Conservation (phyloP, 768 basidiomycete genomes). For the Boletus insuetus region DNA sequence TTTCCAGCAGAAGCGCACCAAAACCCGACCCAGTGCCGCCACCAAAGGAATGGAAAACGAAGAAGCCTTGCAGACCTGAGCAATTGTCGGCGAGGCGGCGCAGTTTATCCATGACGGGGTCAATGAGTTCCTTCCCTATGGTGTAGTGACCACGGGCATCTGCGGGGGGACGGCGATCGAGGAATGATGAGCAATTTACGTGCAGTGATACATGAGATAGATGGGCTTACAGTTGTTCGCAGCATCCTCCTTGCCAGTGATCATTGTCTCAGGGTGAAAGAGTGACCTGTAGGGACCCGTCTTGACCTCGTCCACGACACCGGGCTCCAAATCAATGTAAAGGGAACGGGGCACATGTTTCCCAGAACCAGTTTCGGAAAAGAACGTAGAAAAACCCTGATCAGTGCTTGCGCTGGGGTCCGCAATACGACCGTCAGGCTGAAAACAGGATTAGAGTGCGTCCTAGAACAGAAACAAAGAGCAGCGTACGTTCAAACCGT, state of each 20-base stretch:
- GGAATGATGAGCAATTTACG: conserved; percentile 9
- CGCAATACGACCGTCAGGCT: conserved; percentile 90
- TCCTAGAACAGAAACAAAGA: neutral
- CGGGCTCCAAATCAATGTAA: conserved; percentile 94
- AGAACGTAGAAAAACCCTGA: conserved; percentile 96
- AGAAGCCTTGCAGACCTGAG: conserved; percentile 98
- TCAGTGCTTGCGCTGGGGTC: conserved; percentile 56
- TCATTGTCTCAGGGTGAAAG: conserved; percentile 97
- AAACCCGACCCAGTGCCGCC: conserved; percentile 99
- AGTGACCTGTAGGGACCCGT: conserved; percentile 88
- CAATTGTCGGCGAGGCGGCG: conserved; percentile 98
- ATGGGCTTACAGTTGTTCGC: conserved; percentile 91
- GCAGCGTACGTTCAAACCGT: conserved; percentile 83
- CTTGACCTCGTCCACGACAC: conserved; percentile 94
- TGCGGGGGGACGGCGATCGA: conserved; percentile 30
- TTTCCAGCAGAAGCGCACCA: conserved; percentile 94
- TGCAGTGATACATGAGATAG: neutral
- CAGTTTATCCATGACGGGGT: conserved; percentile 94
- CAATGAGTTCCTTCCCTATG: conserved; percentile 97
- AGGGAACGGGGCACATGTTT: conserved; percentile 97
- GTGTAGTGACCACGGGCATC: conserved; percentile 99
- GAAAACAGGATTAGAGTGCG: conserved; percentile 15
- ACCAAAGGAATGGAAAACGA: conserved; percentile 99
- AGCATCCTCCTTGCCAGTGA: conserved; percentile 98
- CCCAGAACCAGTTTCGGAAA: conserved; percentile 90